These are phyloP conservation scores for Grammothele lineata DNA, from an alignment of 768 basidiomycete species.

Conservation along the genomic window DNA sequence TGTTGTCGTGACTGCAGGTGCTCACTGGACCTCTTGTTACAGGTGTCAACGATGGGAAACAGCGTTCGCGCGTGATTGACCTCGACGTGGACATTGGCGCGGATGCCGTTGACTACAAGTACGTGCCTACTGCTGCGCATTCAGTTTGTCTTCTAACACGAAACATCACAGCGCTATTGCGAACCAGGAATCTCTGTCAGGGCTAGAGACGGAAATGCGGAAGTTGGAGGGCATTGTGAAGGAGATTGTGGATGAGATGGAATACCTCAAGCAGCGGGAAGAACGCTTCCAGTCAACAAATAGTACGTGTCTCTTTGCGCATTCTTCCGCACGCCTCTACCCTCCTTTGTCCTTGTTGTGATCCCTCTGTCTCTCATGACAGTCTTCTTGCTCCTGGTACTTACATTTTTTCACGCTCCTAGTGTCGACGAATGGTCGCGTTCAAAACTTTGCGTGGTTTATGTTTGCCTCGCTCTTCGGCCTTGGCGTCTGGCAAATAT, in stretches of 20 bases:
- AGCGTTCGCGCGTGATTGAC: conserved; percentile 71
- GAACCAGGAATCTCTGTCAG: conserved; percentile 94
- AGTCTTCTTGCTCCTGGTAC: neutral
- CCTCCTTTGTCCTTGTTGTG: too few relatives aligned
- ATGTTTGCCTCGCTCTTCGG: conserved; percentile 72
- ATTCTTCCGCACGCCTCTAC: neutral
- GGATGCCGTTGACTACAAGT: conserved; percentile 98
- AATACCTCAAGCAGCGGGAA: conserved; percentile 88
- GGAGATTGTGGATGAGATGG: conserved; percentile 91
- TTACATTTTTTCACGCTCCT: conserved; percentile 3
- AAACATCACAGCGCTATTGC: conserved; percentile 77
- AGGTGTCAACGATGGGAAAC: conserved; percentile 49
- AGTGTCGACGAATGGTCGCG: conserved; percentile 91
- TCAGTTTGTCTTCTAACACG: neutral
- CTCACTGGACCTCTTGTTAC: too few relatives aligned
- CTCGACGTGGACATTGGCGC: conserved; percentile 97
- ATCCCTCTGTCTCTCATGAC: too few relatives aligned
- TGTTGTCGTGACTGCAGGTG: too few relatives aligned
- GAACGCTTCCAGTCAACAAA: conserved; percentile 86
- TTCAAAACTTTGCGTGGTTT: conserved; percentile 91
- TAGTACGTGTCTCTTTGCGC: conserved; percentile 45
- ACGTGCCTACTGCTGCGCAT: neutral
- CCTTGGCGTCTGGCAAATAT: conserved; percentile 91
- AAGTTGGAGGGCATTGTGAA: conserved; percentile 94
- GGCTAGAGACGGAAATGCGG: conserved; percentile 96